A percentile compares a stretch with the other conserved stretches of the same genome.
phyloP scores from a whole-genome alignment of 768 basidiomycete species.

The Amanita rimosa region DNA sequence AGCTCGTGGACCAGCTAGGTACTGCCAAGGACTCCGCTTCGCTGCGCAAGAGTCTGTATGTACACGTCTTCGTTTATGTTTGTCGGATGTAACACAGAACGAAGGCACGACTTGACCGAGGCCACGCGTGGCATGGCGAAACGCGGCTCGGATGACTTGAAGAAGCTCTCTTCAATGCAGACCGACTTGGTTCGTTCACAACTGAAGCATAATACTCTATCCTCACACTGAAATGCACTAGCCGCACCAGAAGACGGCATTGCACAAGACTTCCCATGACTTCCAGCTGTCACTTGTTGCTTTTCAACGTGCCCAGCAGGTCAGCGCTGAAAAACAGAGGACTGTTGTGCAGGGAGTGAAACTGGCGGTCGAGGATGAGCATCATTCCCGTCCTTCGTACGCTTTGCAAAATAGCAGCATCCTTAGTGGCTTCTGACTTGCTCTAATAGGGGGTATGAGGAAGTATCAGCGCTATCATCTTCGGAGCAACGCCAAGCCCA shows the following conservation, averaged over 20 bases:
- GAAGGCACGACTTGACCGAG: conserved; percentile 83
- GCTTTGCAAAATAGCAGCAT: not conserved
- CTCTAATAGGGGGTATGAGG: conserved; percentile 18
- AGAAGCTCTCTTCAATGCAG: conserved; percentile 71
- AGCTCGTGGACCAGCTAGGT: conserved; percentile 94
- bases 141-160: conserved; percentile 86
- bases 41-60: conserved; percentile 79
- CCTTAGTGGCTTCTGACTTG: not conserved
- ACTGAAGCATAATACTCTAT: not conserved
- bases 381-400: conserved; percentile 18
- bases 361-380: conserved; percentile 71
- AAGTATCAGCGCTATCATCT: conserved; percentile 26
- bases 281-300: conserved; percentile 81
- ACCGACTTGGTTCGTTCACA: conserved; percentile 36
- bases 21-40: conserved; percentile 68
- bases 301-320: conserved; percentile 86
- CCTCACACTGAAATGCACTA: conserved; percentile 16
- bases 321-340: conserved; percentile 83
- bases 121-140: conserved; percentile 93
- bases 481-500: conserved; percentile 58
- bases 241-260: conserved; percentile 72
- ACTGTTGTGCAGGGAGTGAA: conserved; percentile 83
- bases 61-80: conserved; percentile 8
- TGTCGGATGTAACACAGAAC: not conserved
- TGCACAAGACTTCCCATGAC: conserved; percentile 92